Evolutionary conservation across 2,329 filamentous ascomycete genomes (phyloP), one percentile per base, ranked within the genome.

Genomic region (Phyllachora maydis): DNA sequence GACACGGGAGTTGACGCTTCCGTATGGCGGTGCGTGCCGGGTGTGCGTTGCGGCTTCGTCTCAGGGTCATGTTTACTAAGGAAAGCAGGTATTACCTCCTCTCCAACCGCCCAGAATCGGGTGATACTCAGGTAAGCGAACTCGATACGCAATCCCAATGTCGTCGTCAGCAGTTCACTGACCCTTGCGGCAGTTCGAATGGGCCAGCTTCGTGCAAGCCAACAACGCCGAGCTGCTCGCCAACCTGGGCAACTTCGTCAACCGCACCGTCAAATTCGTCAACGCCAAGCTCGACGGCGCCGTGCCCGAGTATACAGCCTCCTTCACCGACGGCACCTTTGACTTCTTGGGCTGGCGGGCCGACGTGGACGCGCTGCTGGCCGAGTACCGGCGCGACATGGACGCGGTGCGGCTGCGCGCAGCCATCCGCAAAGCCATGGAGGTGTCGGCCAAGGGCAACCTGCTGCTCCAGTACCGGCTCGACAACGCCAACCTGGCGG

Each of bases 81-180:
- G n/a, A n/a, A n/a, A n/a, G n/a, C n/a, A 57, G 75, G 32, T 82
- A 77, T 44, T 82, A 76, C 46, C 58, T 81, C 9, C 57, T 81
- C 21, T 65, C 71, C 22, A 68, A 69, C 40, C 57, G 75, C 32
- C 75, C 75, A 0, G 75, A 82, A 42, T 73, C 66, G 11, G 62
- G 66, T 16, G 75, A 81, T 36, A 67, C 29, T 59, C n/a, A n/a
- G n/a, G n/a, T n/a, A n/a, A n/a, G n/a, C n/a, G n/a, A n/a, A n/a
- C n/a, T n/a, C n/a, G n/a, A n/a, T n/a, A n/a, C n/a, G n/a, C n/a
- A n/a, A n/a, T n/a, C n/a, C n/a, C n/a, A n/a, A n/a, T n/a, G n/a
- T n/a, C n/a, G n/a, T n/a, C n/a, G n/a, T n/a, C n/a, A n/a, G n/a
- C n/a, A n/a, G n/a, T n/a, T n/a, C n/a, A n/a, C n/a, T n/a, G n/a